Percentiles rank a stretch among this genome's conserved stretches.
These are phyloP conservation scores for Albizia julibrissin DNA, from an alignment of 306 rosid species.

Conservation along the genomic window DNA sequence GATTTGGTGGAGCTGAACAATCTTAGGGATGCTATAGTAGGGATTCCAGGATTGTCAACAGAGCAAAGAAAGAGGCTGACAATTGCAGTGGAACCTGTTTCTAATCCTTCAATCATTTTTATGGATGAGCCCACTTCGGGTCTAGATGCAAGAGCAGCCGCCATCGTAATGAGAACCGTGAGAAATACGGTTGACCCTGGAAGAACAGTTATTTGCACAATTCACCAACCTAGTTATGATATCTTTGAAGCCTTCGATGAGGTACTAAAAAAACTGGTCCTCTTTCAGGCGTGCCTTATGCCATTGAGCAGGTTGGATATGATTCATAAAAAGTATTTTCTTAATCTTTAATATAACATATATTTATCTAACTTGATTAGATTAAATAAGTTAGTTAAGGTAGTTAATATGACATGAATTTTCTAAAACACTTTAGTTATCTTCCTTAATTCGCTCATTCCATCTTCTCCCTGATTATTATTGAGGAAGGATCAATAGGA, in stretches of 20 bases:
- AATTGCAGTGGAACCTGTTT: constrained; percentile 82
- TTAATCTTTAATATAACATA: no score
- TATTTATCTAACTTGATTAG: no score
- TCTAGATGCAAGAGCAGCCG: constrained; percentile 88
- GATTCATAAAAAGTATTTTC: no score
- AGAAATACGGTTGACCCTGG: constrained; percentile 88
- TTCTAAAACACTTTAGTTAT: no score
- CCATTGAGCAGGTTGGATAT: no score
- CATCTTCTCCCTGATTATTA: no score
- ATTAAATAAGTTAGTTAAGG: no score
- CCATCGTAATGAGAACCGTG: constrained; percentile 87
- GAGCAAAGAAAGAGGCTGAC: constrained; percentile 88
- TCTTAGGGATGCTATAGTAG: constrained; percentile 68
- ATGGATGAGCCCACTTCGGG: constrained; percentile 98
- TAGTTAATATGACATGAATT: no score
- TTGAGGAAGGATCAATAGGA: no score
- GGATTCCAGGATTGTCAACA: constrained; percentile 85
- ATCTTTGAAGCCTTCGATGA: constrained; percentile 93
- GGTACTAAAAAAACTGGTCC: constrained; percentile 34
- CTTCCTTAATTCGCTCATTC: no score
- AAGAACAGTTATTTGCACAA: constrained; percentile 92
- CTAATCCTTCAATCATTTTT: constrained; percentile 88
- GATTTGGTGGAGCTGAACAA: constrained; percentile 70
- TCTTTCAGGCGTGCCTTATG: no score
- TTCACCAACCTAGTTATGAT: constrained; percentile 91